Evolutionary conservation across 164 flowering plant genomes (phyloP).

Genomic region (Stephania yunnanensis): DNA sequence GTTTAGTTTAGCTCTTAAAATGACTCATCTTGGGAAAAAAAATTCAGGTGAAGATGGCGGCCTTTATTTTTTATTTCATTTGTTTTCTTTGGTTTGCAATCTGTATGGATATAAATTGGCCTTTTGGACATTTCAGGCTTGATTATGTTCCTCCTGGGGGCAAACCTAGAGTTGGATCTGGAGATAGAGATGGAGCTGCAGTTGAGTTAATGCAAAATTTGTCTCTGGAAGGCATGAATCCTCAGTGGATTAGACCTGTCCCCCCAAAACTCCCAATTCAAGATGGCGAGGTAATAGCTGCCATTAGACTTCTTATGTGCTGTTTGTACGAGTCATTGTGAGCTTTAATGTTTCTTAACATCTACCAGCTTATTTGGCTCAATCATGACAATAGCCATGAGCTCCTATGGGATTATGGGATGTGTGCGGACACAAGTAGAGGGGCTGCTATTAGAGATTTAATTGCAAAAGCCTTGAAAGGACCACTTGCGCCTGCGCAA

Average conservation of each 20-base stretch:
- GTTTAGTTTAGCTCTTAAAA: not conserved
- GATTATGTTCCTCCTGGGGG: conserved; percentile 34
- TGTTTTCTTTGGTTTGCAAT: conserved; percentile 2
- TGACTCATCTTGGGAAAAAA: not conserved
- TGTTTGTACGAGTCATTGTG: conserved; percentile 10
- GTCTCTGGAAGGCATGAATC: conserved; percentile 62
- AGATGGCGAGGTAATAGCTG: conserved; percentile 65
- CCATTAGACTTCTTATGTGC: not conserved
- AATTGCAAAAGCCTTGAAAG: conserved; percentile 82
- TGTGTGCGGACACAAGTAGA: conserved; percentile 97
- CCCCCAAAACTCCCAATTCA: conserved; percentile 86
- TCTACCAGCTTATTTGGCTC: conserved; percentile 81
- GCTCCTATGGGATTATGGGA: conserved; percentile 88
- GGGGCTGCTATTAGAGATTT: conserved; percentile 88
- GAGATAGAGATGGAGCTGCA: conserved; percentile 68
- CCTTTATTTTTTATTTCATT: not conserved
- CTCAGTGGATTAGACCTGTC: conserved; percentile 81
- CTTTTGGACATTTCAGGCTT: conserved; percentile 22
- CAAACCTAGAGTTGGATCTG: conserved; percentile 68
- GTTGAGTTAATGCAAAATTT: conserved; percentile 46
- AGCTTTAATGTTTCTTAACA: conserved; percentile 7
- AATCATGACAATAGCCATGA: conserved; percentile 86
- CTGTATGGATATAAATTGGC: conserved; percentile 1
- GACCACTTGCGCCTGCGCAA: conserved; percentile 77
- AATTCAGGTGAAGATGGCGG: not conserved